A percentile compares a stretch with the other conserved stretches of the same genome.
These are phyloP conservation scores for Musa schizocarpa DNA, from an alignment of 176 grass and related monocot genomes.

Conservation along the genomic window DNA sequence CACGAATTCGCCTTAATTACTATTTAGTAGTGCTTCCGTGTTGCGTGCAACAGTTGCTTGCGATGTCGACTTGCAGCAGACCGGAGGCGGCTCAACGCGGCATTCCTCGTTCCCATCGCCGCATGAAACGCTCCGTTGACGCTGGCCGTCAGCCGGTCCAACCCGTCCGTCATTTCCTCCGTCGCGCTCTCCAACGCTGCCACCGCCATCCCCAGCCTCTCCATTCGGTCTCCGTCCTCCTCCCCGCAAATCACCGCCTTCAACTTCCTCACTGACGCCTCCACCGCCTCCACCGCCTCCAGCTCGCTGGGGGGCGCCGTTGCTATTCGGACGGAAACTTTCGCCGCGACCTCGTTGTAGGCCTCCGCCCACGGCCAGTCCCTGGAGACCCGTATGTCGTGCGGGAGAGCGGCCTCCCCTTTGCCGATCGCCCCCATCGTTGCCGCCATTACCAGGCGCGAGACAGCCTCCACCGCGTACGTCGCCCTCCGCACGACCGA, in stretches of 20 bases:
- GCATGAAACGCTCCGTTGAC: slow-evolving; percentile 55
- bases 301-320: background rate
- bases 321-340: background rate
- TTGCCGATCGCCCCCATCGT: background rate
- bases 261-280: slow-evolving; percentile 20
- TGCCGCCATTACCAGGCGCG: slow-evolving; percentile 3
- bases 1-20: no score
- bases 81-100: slow-evolving; percentile 37
- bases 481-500: slow-evolving; percentile 6
- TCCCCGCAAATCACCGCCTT: slow-evolving; percentile 3
- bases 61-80: background rate
- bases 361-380: slow-evolving; percentile 16
- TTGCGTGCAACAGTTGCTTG: no score
- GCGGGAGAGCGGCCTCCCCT: background rate
- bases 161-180: slow-evolving; percentile 41
- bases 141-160: slow-evolving; percentile 44
- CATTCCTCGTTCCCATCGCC: slow-evolving; percentile 49
- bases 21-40: no score
- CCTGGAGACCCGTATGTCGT: background rate
- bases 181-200: slow-evolving; percentile 39
- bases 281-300: slow-evolving; percentile 19
- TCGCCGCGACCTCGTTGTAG: background rate
- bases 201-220: slow-evolving; percentile 2
- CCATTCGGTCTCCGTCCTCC: slow-evolving; percentile 12
- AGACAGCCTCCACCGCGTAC: slow-evolving; percentile 3